Conservation (phyloP, 805 yeast species). For the Pichia exigua region DNA sequence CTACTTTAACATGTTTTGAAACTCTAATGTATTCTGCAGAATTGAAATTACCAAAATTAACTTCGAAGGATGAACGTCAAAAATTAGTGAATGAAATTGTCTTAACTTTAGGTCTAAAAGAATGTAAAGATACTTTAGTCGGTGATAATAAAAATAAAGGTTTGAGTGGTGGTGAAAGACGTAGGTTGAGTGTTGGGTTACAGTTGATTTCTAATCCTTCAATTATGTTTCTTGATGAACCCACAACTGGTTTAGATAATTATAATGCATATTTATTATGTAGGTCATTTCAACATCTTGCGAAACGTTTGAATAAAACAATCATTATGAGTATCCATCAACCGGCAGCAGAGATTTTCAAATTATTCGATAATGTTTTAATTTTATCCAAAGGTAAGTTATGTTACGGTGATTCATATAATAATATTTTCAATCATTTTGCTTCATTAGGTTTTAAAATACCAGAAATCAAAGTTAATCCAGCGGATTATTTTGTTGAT, state of each 20-base stretch:
- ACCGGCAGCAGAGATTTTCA: conserved; percentile 71
- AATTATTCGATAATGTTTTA: conserved; percentile 58
- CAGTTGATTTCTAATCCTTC: conserved; percentile 74
- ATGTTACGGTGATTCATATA: conserved; percentile 37
- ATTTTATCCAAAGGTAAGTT: conserved; percentile 56
- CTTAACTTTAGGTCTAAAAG: conserved; percentile 56
- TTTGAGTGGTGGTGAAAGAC: conserved; percentile 77
- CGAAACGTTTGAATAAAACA: conserved; percentile 52
- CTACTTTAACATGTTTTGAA: conserved; percentile 67
- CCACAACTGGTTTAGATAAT: conserved; percentile 83
- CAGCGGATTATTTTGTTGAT: conserved; percentile 56
- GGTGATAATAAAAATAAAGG: conserved; percentile 48
- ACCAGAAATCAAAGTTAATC: conserved; percentile 41
- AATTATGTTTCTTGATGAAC: conserved; percentile 73
- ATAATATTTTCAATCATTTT: conserved; percentile 42
- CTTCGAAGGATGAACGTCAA: conserved; percentile 36
- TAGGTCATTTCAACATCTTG: conserved; percentile 49
- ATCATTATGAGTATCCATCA: conserved; percentile 75
- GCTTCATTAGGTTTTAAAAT: conserved; percentile 34
- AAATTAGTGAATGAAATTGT: conserved; percentile 53
- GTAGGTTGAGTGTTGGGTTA: conserved; percentile 70
- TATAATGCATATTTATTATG: conserved; percentile 63
- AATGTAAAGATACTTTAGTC: conserved; percentile 52
- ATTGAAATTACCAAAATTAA: conserved; percentile 46
- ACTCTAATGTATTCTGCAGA: conserved; percentile 66